phyloP scores from a whole-genome alignment of 257 asterid genomes.

The Buddleja alternifolia region DNA sequence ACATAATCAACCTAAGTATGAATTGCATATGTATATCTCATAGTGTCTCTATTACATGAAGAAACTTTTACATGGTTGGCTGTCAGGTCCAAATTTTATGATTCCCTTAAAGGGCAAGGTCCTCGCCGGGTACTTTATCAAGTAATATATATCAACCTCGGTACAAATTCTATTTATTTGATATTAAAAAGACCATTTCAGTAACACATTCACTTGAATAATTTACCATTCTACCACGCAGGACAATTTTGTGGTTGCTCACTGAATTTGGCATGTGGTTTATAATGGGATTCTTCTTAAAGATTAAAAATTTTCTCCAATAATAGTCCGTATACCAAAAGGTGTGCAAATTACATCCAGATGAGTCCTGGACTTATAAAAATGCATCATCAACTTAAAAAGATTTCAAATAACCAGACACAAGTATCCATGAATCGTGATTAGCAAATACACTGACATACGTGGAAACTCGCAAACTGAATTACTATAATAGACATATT shows the following conservation, averaged over 20 bases:
- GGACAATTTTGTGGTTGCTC: slow-evolving; percentile 8
- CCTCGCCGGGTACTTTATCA: background rate
- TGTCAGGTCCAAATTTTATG: background rate
- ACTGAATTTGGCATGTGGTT: slow-evolving; percentile 6
- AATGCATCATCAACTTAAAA: slow-evolving; percentile 17
- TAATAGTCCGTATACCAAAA: slow-evolving; percentile 1
- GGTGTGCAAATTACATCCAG: slow-evolving; percentile 19
- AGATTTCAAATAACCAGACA: background rate
- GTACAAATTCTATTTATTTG: background rate
- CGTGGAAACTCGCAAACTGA: slow-evolving; percentile 7
- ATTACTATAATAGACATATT: background rate
- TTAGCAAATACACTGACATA: background rate
- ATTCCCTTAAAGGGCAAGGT: background rate
- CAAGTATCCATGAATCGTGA: background rate
- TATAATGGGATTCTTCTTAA: background rate
- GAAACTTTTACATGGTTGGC: background rate
- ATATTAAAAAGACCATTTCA: background rate
- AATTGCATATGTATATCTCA: background rate
- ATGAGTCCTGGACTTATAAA: slow-evolving; percentile 3
- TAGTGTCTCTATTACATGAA: background rate
- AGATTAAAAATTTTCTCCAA: slow-evolving; percentile 15
- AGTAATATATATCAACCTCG: background rate
- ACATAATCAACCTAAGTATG: slow-evolving; percentile 3
- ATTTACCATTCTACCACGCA: background rate
- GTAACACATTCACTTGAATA: background rate